These are phyloP conservation scores for Calvatia gigantea DNA, from an alignment of 768 basidiomycete genomes.

Conservation along the genomic window DNA sequence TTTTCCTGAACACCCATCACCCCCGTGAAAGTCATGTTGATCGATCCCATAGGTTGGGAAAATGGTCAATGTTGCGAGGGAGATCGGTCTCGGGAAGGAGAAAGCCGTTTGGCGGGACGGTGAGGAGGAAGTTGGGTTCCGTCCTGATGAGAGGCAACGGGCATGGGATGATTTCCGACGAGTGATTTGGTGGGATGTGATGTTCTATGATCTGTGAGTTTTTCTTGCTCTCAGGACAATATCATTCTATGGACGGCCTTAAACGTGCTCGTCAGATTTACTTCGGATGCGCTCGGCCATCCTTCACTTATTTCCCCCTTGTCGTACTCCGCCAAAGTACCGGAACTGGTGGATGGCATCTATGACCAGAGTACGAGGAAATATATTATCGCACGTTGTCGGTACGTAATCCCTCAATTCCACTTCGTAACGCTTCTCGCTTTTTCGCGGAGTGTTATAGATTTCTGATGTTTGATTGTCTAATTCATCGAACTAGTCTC, in stretches of 20 bases:
- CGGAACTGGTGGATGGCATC: slow-evolving; percentile 37
- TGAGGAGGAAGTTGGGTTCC: slow-evolving; percentile 18
- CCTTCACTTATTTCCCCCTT: slow-evolving; percentile 55
- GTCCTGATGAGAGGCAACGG: not conserved
- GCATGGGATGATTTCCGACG: slow-evolving; percentile 25
- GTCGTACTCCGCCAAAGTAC: slow-evolving; percentile 53
- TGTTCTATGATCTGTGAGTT: slow-evolving; percentile 76
- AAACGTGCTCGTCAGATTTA: slow-evolving; percentile 44
- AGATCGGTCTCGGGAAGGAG: slow-evolving; percentile 60
- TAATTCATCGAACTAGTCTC: slow-evolving; percentile 35
- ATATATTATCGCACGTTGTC: slow-evolving; percentile 15
- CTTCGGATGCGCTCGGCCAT: slow-evolving; percentile 64
- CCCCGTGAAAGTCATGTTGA: not conserved
- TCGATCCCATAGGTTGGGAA: slow-evolving; percentile 50
- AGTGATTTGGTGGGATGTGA: slow-evolving; percentile 75
- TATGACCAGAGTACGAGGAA: slow-evolving; percentile 9
- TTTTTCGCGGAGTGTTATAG: not conserved
- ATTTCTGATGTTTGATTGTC: not conserved
- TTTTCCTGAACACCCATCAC: not conserved
- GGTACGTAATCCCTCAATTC: slow-evolving; percentile 12
- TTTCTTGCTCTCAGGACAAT: not conserved
- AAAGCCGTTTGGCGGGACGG: slow-evolving; percentile 37
- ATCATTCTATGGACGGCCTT: slow-evolving; percentile 7
- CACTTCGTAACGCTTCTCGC: not conserved
- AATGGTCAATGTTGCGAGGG: slow-evolving; percentile 62